Percentiles rank a stretch among this genome's conserved stretches.
These are phyloP conservation scores for Penicillium manginii DNA, from an alignment of 495 filamentous ascomycete species.

Conservation along the genomic window DNA sequence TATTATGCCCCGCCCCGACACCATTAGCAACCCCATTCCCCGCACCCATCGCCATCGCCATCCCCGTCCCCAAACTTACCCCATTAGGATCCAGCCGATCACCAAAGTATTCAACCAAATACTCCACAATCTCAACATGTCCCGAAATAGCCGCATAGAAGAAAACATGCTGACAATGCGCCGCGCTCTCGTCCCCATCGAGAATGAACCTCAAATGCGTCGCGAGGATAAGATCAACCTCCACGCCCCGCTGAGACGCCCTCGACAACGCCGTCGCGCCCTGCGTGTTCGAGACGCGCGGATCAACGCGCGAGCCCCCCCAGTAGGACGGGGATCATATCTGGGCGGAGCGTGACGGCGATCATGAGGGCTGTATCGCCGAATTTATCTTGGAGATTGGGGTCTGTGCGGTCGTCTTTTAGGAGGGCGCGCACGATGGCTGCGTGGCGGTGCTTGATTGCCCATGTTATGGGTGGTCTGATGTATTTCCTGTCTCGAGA, in stretches of 20 bases:
- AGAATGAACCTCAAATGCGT: conserved; percentile 27
- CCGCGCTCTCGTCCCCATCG: conserved; percentile 13
- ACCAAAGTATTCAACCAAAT: conserved; percentile 25
- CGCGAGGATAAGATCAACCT: conserved; percentile 22
- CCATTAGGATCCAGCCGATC: conserved; percentile 26
- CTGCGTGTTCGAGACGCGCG: conserved; percentile 21
- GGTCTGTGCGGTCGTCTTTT: conserved; percentile 21
- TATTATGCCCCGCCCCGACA: too few species aligned
- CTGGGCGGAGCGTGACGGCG: conserved; percentile 13
- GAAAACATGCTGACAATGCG: conserved; percentile 31
- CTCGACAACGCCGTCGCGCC: conserved; percentile 24
- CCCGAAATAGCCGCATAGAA: conserved; percentile 29
- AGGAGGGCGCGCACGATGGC: conserved; percentile 29
- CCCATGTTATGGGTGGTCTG: conserved; percentile 43
- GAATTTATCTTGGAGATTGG: conserved; percentile 27
- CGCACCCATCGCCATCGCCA: too few species aligned
- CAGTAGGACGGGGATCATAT: conserved; percentile 17
- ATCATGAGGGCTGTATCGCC: conserved; percentile 27
- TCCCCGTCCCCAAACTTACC: conserved; percentile 4
- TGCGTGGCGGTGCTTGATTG: conserved; percentile 32
- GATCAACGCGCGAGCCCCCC: conserved; percentile 14
- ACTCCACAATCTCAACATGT: conserved; percentile 22
- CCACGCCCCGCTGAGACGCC: conserved; percentile 2
- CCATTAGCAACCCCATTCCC: too few species aligned
- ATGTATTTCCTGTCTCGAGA: conserved; percentile 22